Evolutionary conservation across 2,329 filamentous ascomycete genomes (phyloP), one percentile per base, ranked within the genome.

Genomic region (Sphaerulina vaccinii): DNA sequence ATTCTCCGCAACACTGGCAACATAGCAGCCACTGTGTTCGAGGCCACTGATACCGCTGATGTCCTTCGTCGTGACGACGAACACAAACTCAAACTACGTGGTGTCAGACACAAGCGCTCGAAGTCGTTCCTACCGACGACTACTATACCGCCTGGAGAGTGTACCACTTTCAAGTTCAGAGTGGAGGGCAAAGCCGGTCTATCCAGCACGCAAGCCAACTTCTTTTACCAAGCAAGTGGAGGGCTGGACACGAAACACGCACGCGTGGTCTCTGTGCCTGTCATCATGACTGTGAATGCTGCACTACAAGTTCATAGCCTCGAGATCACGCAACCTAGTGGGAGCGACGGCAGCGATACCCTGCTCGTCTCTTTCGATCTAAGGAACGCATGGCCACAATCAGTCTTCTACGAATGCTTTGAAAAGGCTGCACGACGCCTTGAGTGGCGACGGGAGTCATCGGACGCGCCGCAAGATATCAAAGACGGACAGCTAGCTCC

Each of bases 211-310:
- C 79, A 83, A 3, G 84, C 96, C 13, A 87, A 95, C 61, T 83
- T 96, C 52, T 88, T 96, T 70, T 96, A 96, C 67, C 51, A 47
- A 22, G 50, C 55, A 15, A 44, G 48, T 21, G 48, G 39, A 8
- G 49, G 43, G 6, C 24, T 38, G 16, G 46, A 52, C 9, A 27
- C 32, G 9, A 58, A 55, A 13, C 56, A 58, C 21, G 61, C 59
- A 6, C 62, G 62, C 7, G 54, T 60, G 27, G 51, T 95, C 13
- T 85, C 85, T 15, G 76, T 95, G 22, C 87, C 90, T 11, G 75
- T 97, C 51, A 88, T 86, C 0, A 82, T 96, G 13, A 96, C 92
- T 4, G 92, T 97, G 41, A 96, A 96, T 65, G 88, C 90, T 3
- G 93, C 90, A 64, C 79, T 96, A 21, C 90, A 96, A 64, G 76